These are phyloP conservation scores for Diaporthe australafricana DNA, from an alignment of 2,329 filamentous ascomycete species.

Conservation along the genomic window DNA sequence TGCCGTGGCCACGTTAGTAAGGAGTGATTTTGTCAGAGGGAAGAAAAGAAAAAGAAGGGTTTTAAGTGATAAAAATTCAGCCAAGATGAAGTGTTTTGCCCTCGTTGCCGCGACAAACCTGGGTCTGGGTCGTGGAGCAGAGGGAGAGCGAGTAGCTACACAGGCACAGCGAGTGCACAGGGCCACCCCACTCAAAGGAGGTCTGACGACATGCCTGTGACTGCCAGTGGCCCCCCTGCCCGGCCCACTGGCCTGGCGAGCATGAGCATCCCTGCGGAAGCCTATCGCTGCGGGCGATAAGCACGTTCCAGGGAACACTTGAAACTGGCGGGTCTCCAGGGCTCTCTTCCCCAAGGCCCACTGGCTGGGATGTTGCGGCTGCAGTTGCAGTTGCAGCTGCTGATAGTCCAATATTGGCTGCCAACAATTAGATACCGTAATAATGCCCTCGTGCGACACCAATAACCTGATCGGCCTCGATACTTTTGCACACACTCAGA, in stretches of 20 bases:
- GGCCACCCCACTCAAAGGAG: not conserved
- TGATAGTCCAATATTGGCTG: not conserved
- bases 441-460: constrained; percentile 22
- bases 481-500: not conserved
- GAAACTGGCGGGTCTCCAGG: constrained; percentile 23
- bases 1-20: not conserved
- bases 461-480: not conserved
- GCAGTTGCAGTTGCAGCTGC: not conserved
- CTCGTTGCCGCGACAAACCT: constrained; percentile 10
- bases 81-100: not conserved
- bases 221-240: not conserved
- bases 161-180: not conserved
- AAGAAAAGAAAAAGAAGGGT: not conserved
- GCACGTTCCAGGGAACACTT: constrained; percentile 15
- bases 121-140: not conserved
- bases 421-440: not conserved
- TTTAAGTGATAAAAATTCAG: not conserved
- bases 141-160: not conserved
- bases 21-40: not conserved
- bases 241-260: not conserved
- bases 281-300: constrained; percentile 16
- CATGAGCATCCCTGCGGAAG: not conserved
- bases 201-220: constrained; percentile 14
- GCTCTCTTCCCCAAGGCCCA: not conserved
- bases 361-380: constrained; percentile 3